phyloP scores from a whole-genome alignment of 192 early-diverging fungal species.

The Entomortierella lignicola region DNA sequence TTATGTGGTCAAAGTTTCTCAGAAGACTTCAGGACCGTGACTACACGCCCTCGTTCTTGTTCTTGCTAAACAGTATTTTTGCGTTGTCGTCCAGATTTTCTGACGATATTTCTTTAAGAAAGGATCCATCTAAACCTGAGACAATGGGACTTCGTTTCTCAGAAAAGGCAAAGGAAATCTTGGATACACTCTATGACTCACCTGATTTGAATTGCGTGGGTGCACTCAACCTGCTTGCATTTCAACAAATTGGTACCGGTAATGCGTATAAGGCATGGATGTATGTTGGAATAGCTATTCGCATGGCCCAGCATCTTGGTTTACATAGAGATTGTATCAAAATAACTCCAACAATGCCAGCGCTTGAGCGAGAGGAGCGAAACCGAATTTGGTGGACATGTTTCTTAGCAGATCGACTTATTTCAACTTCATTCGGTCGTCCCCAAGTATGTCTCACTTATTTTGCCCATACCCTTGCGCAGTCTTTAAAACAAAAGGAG shows the following conservation, averaged over 20 bases:
- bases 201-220: constrained; percentile 70
- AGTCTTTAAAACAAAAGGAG: not conserved
- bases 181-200: constrained; percentile 75
- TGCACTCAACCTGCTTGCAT: constrained; percentile 70
- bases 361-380: constrained; percentile 64
- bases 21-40: constrained; percentile 42
- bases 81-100: constrained; percentile 61
- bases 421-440: constrained; percentile 75
- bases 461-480: not conserved
- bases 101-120: constrained; percentile 55
- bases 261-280: constrained; percentile 76
- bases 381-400: constrained; percentile 83
- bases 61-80: constrained; percentile 65
- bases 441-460: constrained; percentile 55
- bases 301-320: constrained; percentile 71
- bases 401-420: constrained; percentile 76
- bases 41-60: constrained; percentile 55
- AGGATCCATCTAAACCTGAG: constrained; percentile 42
- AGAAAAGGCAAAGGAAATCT: constrained; percentile 74
- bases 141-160: constrained; percentile 68
- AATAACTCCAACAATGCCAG: constrained; percentile 52
- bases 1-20: constrained; percentile 66
- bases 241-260: constrained; percentile 77
- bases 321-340: constrained; percentile 62
- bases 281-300: constrained; percentile 64